phyloP scores from a whole-genome alignment of 495 filamentous ascomycete species.

The Articulospora tetracladia region DNA sequence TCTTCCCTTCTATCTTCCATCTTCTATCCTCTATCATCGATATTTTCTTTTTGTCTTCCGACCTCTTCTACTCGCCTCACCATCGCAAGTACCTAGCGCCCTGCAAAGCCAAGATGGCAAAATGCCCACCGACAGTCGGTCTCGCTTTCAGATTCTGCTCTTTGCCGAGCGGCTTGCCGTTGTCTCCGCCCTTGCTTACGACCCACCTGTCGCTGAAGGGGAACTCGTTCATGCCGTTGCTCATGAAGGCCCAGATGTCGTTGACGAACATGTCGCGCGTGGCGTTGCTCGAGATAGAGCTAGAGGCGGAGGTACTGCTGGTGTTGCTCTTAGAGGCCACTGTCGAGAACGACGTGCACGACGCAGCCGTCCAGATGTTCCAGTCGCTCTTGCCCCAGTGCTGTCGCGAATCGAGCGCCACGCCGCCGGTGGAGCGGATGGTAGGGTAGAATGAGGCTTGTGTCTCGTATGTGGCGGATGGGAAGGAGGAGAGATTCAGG shows the following conservation, averaged over 20 bases:
- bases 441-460: constrained; percentile 78
- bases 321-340: constrained; percentile 32
- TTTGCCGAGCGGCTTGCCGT: background rate
- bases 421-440: constrained; percentile 66
- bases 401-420: constrained; percentile 69
- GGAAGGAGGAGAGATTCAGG: constrained; percentile 66
- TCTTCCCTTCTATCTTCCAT: too few species aligned
- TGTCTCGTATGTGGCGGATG: constrained; percentile 67
- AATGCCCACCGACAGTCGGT: constrained; percentile 54
- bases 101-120: constrained; percentile 40
- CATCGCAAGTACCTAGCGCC: background rate
- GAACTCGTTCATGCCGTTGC: constrained; percentile 43
- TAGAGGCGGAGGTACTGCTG: constrained; percentile 28
- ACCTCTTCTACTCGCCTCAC: background rate
- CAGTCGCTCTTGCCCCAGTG: constrained; percentile 59
- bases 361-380: constrained; percentile 76
- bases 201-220: constrained; percentile 47
- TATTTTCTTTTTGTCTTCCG: too few species aligned
- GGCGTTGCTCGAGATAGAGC: constrained; percentile 28
- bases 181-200: constrained; percentile 7
- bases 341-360: too few species aligned
- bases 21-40: too few species aligned
- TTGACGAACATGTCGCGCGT: constrained; percentile 61
- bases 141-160: constrained; percentile 36
- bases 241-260: constrained; percentile 39